Evolutionary conservation across 768 basidiomycete species (phyloP), one percentile per base, ranked within the genome.

Genomic region (Rhodotorula babjevae): DNA sequence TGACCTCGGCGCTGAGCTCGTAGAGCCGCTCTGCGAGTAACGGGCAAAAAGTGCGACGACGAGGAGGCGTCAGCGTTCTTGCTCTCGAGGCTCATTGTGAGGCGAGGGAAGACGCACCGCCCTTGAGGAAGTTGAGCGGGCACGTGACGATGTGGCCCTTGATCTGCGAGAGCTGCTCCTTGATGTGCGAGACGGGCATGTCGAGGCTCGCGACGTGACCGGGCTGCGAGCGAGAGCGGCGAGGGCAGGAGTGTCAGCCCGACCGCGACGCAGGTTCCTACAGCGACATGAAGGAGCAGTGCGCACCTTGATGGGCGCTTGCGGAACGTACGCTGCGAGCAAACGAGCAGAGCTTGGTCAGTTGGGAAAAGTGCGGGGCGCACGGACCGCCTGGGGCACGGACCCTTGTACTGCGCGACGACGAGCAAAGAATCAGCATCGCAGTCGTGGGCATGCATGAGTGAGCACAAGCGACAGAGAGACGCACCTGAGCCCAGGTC

Each of bases 61-160:
- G 23, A 19, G 25, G 11, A 11, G n/a, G n/a, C n/a, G n/a, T n/a
- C 53, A 55, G n/a, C n/a, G 53, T 29, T 12, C 4, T 3, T 11
- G 53, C 36, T 36, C 36, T 36, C 36, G 53, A n/a, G 53, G 33
- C n/a, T 46, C 18, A 2, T 9, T 10, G 56, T 27, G 55, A 12
- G 27, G 2, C 36, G 25, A 6, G 55, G 27, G 46, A 46, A 18
- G 8, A 15, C 29, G n/a, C 21, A n/a, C 15, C 29, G 52, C 23
- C 21, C 29, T n/a, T 44, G 36, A 79, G 74, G 69, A 78, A 78
- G 60, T 78, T 63, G 64, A 74, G 67, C 27, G 78, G 78, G 68
- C 72, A 70, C 0, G 72, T 25, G 29, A 78, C 77, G 58, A 79
- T 63, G 65, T 67, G 71, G 14, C 78, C 78, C 6, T 52, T 47